Evolutionary conservation across 768 basidiomycete genomes (phyloP).

Genomic region (Crepidotus variabilis): DNA sequence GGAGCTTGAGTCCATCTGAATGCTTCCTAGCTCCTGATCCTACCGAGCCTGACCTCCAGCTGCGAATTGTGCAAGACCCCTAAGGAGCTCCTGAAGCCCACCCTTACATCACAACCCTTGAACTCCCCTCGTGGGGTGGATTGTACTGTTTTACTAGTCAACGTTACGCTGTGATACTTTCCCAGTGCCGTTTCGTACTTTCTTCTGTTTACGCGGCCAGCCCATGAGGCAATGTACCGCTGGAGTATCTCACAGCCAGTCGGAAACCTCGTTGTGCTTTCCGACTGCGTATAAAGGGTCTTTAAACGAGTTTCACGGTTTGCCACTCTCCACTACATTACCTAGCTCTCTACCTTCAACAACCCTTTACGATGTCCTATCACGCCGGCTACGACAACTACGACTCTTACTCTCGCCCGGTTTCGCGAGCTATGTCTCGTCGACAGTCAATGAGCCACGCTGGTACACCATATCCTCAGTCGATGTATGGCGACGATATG

Average conservation of each 20-base stretch:
- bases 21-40: not conserved
- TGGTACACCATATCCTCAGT: conserved; percentile 29
- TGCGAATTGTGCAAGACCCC: not conserved
- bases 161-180: not conserved
- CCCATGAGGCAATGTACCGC: not conserved
- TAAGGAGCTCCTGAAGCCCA: not conserved
- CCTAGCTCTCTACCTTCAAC: not conserved
- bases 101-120: not conserved
- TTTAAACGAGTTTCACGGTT: not conserved
- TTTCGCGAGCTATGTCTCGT: conserved; percentile 28
- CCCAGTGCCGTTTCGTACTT: not conserved
- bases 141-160: not conserved
- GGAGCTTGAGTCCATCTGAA: not conserved
- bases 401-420: conserved; percentile 14
- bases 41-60: not conserved
- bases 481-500: conserved; percentile 28
- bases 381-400: conserved; percentile 20
- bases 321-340: not conserved
- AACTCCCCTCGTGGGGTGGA: not conserved
- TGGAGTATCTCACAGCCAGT: not conserved
- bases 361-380: conserved; percentile 18
- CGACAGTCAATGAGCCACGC: conserved; percentile 37
- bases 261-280: not conserved
- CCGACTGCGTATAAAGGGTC: conserved; percentile 2
- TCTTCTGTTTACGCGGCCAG: not conserved